Percentiles rank a stretch among this genome's conserved stretches.
Conservation (phyloP, 495 filamentous ascomycete species). For the Aspergillus conjunctus region DNA sequence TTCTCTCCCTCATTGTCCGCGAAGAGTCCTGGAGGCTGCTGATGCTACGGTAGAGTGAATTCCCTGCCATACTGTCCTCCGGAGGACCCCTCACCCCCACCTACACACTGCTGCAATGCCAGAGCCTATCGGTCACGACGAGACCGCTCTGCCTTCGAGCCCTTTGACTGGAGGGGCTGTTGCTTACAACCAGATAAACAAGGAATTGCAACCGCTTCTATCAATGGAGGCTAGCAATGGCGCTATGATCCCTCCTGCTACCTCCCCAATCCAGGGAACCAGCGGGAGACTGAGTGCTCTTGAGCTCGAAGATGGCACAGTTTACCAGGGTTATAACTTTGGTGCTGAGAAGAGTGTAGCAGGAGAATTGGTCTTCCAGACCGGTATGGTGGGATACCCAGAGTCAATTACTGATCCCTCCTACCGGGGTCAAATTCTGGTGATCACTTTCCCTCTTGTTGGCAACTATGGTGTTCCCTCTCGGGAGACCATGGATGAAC, state of each 20-base stretch:
- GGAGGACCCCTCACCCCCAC: slow-evolving; percentile 47
- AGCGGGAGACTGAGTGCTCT: slow-evolving; percentile 69
- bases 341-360: slow-evolving; percentile 88
- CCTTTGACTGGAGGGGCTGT: slow-evolving; percentile 40
- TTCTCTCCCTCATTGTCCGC: slow-evolving; percentile 24
- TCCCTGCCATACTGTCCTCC: slow-evolving; percentile 41
- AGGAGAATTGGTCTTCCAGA: slow-evolving; percentile 98
- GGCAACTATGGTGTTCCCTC: slow-evolving; percentile 96
- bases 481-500: slow-evolving; percentile 74
- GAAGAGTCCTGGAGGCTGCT: slow-evolving; percentile 39
- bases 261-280: slow-evolving; percentile 42
- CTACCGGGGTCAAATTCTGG: slow-evolving; percentile 88
- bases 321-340: slow-evolving; percentile 93
- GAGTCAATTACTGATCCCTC: slow-evolving; percentile 94
- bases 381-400: slow-evolving; percentile 98
- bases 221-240: slow-evolving; percentile 39
- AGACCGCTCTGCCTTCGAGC: slow-evolving; percentile 39
- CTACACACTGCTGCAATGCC: slow-evolving; percentile 34
- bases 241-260: slow-evolving; percentile 53
- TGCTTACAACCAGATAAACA: slow-evolving; percentile 35
- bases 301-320: slow-evolving; percentile 85
- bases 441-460: slow-evolving; percentile 86
- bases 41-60: slow-evolving; percentile 51
- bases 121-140: slow-evolving; percentile 36
- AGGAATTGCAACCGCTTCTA: slow-evolving; percentile 37